Conservation (phyloP, 2,329 filamentous ascomycete genomes). For the Calycina herbarum region DNA sequence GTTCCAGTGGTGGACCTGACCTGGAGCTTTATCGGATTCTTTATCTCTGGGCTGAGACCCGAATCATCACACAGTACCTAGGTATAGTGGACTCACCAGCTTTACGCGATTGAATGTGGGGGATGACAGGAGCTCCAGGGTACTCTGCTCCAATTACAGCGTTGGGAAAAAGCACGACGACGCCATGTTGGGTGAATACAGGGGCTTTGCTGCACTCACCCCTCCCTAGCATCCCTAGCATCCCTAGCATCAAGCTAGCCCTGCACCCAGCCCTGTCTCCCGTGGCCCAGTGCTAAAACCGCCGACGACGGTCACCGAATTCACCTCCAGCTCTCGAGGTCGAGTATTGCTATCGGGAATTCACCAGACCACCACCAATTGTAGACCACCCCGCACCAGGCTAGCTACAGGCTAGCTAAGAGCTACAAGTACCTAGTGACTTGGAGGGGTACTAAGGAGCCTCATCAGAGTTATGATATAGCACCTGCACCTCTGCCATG, state of each 20-base stretch:
- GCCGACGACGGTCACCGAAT: conserved; percentile 2
- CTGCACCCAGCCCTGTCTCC: not conserved
- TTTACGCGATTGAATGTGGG: conserved; percentile 1
- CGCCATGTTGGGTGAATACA: not conserved
- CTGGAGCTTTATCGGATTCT: conserved; percentile 12
- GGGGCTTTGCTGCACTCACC: not conserved
- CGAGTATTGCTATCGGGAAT: not conserved
- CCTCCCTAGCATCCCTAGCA: not conserved
- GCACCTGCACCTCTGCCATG: not conserved
- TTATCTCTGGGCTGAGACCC: not conserved
- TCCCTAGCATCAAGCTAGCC: not conserved
- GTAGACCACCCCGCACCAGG: not conserved
- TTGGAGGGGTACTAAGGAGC: not conserved
- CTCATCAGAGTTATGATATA: not conserved
- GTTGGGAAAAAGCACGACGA: not conserved
- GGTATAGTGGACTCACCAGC: not conserved
- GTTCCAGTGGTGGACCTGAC: not conserved
- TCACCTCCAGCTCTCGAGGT: not conserved
- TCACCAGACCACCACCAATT: not conserved
- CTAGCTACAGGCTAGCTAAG: not conserved
- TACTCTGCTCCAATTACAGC: not conserved
- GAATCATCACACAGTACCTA: not conserved
- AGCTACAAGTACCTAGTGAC: not conserved
- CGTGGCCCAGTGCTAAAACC: not conserved
- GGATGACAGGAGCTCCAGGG: not conserved